A percentile compares a stretch with the other conserved stretches of the same genome.
phyloP scores from a whole-genome alignment of 257 asterid genomes.

The Leptodermis oblonga region DNA sequence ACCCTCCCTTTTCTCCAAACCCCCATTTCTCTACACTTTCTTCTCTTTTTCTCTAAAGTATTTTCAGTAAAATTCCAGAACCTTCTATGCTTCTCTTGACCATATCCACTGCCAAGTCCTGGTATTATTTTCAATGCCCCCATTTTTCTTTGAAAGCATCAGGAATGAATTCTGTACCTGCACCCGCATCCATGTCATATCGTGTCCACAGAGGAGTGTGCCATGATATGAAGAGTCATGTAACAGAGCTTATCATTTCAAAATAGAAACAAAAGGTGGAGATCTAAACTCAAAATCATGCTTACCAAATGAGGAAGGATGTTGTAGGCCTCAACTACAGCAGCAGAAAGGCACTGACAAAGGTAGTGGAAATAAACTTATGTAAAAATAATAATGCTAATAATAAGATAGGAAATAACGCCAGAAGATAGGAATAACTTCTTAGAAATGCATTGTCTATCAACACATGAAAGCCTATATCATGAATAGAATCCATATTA shows the following conservation, averaged over 20 bases:
- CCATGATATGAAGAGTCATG: no score
- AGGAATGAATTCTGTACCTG: no score
- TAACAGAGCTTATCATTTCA: neutral
- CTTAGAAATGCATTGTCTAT: neutral
- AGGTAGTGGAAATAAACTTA: conserved; percentile 9
- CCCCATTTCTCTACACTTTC: no score
- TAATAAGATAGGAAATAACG: neutral
- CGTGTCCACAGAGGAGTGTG: no score
- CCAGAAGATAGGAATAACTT: neutral
- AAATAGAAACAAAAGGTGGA: neutral
- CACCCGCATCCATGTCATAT: no score
- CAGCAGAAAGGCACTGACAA: conserved; percentile 57
- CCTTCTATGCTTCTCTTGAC: no score
- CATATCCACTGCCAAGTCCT: no score
- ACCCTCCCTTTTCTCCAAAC: no score
- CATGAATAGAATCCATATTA: neutral
- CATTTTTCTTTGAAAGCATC: no score
- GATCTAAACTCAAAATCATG: neutral
- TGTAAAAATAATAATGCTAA: neutral
- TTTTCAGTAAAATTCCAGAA: no score
- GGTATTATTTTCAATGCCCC: no score
- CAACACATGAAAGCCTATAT: neutral
- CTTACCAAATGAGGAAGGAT: conserved; percentile 79
- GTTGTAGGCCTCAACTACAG: conserved; percentile 83
- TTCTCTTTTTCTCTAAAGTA: no score